Percentiles rank a stretch among this genome's conserved stretches.
Evolutionary conservation across 169 alveolate genomes (phyloP).

Genomic region (Amoebophrya sp.): DNA sequence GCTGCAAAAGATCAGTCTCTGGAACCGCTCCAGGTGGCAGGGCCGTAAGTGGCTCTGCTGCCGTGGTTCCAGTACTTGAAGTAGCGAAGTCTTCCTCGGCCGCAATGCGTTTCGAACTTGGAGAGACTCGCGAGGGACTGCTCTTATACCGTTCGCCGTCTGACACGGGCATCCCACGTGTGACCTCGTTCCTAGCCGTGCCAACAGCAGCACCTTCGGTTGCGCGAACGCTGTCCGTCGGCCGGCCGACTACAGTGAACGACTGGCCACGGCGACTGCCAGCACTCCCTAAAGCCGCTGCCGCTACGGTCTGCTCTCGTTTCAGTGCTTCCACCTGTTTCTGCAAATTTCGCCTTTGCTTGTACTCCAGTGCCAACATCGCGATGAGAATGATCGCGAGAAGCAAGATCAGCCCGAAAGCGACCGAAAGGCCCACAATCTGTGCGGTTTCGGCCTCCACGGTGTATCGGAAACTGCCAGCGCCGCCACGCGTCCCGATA

Average conservation of each 20-base stretch:
- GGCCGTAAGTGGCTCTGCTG: too few relatives aligned
- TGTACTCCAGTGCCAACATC: not conserved
- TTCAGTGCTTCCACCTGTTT: not conserved
- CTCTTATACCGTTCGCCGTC: too few relatives aligned
- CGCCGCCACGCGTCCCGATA: not conserved
- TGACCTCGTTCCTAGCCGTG: not conserved
- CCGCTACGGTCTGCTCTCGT: too few relatives aligned
- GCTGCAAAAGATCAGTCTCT: too few relatives aligned
- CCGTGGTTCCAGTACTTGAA: too few relatives aligned
- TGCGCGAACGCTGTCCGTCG: not conserved
- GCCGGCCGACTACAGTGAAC: conserved; percentile 18
- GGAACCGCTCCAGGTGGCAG: too few relatives aligned
- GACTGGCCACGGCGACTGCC: too few relatives aligned
- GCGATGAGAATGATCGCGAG: not conserved
- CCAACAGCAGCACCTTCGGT: not conserved
- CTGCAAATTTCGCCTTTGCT: not conserved
- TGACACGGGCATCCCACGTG: not conserved
- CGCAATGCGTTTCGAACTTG: too few relatives aligned
- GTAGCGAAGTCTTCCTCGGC: too few relatives aligned
- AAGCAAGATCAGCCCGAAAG: not conserved
- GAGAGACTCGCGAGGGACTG: too few relatives aligned
- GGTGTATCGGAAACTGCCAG: not conserved
- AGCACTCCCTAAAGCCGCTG: too few relatives aligned
- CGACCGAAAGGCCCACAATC: not conserved
- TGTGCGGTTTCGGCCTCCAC: conserved; percentile 4